These are phyloP conservation scores for Alternaria dauci DNA, from an alignment of 2,329 filamentous ascomycete genomes.

Conservation along the genomic window DNA sequence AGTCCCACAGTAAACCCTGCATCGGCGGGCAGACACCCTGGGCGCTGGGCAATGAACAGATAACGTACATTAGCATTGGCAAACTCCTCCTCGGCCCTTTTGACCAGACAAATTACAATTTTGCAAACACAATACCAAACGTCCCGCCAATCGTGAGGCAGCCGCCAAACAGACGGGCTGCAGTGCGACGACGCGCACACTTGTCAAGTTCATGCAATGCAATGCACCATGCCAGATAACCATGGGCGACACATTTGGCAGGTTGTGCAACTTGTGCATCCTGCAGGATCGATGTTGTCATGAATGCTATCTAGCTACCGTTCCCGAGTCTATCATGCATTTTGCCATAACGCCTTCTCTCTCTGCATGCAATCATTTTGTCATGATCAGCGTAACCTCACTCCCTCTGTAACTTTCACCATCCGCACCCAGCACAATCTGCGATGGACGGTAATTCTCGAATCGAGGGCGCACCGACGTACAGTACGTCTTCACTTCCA, in stretches of 20 bases:
- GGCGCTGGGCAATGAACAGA: slow-evolving; percentile 1
- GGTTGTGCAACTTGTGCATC: slow-evolving; percentile 11
- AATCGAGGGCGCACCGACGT: slow-evolving; percentile 3
- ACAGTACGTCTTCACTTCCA: slow-evolving; percentile 51
- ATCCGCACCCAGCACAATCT: slow-evolving; percentile 2
- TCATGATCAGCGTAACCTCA: background rate
- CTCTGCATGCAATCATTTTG: background rate
- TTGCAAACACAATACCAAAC: slow-evolving; percentile 5
- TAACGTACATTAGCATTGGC: background rate
- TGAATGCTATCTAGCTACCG: slow-evolving; percentile 1
- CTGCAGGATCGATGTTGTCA: slow-evolving; percentile 8
- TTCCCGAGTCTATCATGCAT: slow-evolving; percentile 3
- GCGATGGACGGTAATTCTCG: background rate
- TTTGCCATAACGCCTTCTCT: slow-evolving; percentile 6
- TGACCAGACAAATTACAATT: background rate
- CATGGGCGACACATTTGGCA: slow-evolving; percentile 4
- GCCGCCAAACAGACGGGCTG: background rate
- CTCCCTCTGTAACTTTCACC: background rate
- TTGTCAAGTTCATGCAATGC: slow-evolving; percentile 10
- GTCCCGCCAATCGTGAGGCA: slow-evolving; percentile 9
- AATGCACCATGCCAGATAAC: slow-evolving; percentile 9
- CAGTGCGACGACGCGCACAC: slow-evolving; percentile 5
- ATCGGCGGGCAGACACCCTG: background rate
- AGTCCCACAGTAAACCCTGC: slow-evolving; percentile 6
- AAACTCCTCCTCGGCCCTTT: slow-evolving; percentile 8